Conservation (phyloP, 306 rosid species). For the Geum urbanum region DNA sequence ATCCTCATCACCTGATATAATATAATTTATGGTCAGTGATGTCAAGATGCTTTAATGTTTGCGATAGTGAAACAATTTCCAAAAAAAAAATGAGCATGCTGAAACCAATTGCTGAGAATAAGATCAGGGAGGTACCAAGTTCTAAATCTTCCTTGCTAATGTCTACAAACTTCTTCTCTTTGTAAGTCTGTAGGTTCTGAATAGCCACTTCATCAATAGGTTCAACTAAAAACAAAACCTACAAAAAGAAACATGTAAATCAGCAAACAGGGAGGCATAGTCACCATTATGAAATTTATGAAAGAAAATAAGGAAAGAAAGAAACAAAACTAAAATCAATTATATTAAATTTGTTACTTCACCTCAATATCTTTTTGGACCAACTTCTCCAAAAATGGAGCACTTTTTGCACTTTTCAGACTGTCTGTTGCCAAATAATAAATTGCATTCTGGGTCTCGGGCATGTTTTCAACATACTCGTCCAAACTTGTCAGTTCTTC, state of each 20-base stretch:
- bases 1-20: conserved; percentile 80
- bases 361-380: conserved; percentile 94
- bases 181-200: conserved; percentile 92
- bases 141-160: conserved; percentile 98
- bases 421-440: conserved; percentile 95
- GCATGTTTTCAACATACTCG: conserved; percentile 91
- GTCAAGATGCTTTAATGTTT: neutral
- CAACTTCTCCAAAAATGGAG: conserved; percentile 94
- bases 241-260: conserved; percentile 20
- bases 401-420: conserved; percentile 92
- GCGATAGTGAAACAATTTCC: neutral
- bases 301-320: neutral
- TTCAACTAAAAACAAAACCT: conserved; percentile 91
- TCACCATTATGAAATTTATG: neutral
- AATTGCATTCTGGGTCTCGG: conserved; percentile 88
- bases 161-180: conserved; percentile 95
- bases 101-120: conserved; percentile 1
- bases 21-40: conserved; percentile 5
- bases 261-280: conserved; percentile 11
- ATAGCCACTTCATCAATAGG: conserved; percentile 97
- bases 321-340: neutral
- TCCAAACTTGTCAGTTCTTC: conserved; percentile 85
- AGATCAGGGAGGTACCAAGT: conserved; percentile 40
- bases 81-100: neutral
- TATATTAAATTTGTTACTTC: neutral